Evolutionary conservation across 2,329 filamentous ascomycete genomes (phyloP).

Genomic region (Pezicula radicicola): DNA sequence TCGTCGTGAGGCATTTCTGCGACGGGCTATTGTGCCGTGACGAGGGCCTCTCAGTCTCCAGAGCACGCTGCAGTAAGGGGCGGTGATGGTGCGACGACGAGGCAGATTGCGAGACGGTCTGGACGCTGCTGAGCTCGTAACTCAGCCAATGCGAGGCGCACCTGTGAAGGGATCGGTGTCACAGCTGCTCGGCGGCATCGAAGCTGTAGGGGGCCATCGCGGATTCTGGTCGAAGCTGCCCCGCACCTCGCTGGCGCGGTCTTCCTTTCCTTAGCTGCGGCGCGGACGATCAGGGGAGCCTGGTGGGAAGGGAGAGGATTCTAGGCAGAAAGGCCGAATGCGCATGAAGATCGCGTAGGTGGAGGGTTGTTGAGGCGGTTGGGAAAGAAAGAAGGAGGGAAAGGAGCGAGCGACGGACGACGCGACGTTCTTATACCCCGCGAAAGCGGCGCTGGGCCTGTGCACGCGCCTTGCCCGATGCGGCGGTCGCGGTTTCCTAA

Average conservation of each 20-base stretch:
- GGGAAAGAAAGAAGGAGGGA: constrained; percentile 7
- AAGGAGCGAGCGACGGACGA: constrained; percentile 8
- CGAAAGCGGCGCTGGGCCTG: no score
- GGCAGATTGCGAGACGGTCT: constrained; percentile 12
- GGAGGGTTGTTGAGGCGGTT: constrained; percentile 3
- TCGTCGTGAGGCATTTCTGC: no score
- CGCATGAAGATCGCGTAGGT: constrained; percentile 10
- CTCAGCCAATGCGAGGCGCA: constrained; percentile 11
- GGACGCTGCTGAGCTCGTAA: constrained; percentile 14
- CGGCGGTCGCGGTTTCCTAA: constrained; percentile 10
- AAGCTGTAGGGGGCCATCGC: constrained; percentile 8
- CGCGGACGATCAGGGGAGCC: constrained; percentile 12
- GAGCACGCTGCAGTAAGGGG: constrained; percentile 2
- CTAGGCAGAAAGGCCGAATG: constrained; percentile 16
- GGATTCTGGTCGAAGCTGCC: constrained; percentile 15
- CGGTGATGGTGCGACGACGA: constrained; percentile 12
- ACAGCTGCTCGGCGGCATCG: constrained; percentile 11
- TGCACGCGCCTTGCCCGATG: no score
- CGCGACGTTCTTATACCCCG: no score
- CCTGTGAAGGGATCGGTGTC: constrained; percentile 5
- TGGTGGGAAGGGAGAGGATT: constrained; percentile 8
- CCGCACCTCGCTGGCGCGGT: constrained; percentile 11
- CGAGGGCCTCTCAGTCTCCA: no score
- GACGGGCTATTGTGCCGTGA: no score
- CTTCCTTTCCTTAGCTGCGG: constrained; percentile 17